These are phyloP conservation scores for Plasmodium gallinaceum DNA, from an alignment of 169 alveolate species.

Conservation along the genomic window DNA sequence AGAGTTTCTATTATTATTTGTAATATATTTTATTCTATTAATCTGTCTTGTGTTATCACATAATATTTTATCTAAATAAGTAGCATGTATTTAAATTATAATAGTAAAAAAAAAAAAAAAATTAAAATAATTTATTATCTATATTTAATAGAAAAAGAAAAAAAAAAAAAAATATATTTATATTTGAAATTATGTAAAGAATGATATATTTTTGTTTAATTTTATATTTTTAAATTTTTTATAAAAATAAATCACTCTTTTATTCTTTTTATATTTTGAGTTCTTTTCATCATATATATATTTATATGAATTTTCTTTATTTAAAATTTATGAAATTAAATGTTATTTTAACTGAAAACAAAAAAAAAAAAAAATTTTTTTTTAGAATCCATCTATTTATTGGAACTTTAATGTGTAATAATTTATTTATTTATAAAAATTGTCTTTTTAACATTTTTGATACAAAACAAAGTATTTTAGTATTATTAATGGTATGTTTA, in stretches of 20 bases:
- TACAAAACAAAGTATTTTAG: not conserved
- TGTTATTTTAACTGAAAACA: not conserved
- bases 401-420: no score
- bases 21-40: no score
- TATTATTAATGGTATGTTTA: not conserved
- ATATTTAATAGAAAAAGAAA: not conserved
- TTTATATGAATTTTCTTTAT: not conserved
- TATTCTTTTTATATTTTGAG: not conserved
- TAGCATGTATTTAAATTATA: not conserved
- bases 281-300: not conserved
- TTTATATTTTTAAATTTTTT: slow-evolving; percentile 2
- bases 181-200: not conserved
- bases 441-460: no score
- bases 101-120: not conserved
- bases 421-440: no score
- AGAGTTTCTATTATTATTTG: no score
- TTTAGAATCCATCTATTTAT: no score
- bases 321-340: not conserved
- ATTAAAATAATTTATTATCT: not conserved
- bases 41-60: no score
- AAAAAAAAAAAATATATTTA: not conserved
- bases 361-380: no score
- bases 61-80: not conserved
- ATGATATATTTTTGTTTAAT: not conserved
- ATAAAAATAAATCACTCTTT: not conserved